Base-by-base conservation (phyloP, 768 basidiomycete species). In the Phanerochaete sordida region DNA sequence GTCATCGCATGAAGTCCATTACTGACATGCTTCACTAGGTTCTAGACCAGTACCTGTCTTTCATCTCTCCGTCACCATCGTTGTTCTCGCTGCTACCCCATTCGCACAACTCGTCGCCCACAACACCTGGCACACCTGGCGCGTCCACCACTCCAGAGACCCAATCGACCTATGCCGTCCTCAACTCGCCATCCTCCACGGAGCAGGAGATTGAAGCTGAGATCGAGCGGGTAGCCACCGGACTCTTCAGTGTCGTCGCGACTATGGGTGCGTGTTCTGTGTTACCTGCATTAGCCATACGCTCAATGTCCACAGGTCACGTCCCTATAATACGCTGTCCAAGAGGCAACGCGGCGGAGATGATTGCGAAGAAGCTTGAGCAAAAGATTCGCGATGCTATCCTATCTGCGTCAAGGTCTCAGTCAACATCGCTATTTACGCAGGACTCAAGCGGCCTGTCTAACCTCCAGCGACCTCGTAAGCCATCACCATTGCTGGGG, bases 331-430 rank as follows among this genome's bases (percentile, higher is more conserved):
- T 99, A 60, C 88, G 97, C 31, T 88, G 91, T 59, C 97, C 97
- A 23, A 79, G 89, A 72, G 96, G 96, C 1, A 98, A 98, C 73
- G 97, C 97, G 4, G 97, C 95, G 21, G 97, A 99, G 74, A 97
- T 98, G 95, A 87, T 98, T n/a, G 95, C 95, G 9, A 90, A 94
- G 75, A 97, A 93, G 72, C 80, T 99, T 12, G 97, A 99, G 68
- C 82, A 85, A 15, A 93, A 93, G 74, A 88, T 98, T 66, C 80
- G 96, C 52, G 96, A 98, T 69, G 85, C 88, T 64, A 74, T 95
- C 58, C 75, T 93, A 58, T 86, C 81, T 43, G 81, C 86, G 33
- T 86, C 88, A 44, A 81, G 90, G 19, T 80, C 84, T 7, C 84
- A 84, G 60, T 73, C 74, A 30, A 72, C 83, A 0, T 85, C 88